Evolutionary conservation across 2,329 filamentous ascomycete genomes (phyloP), one percentile per base, ranked within the genome.

Genomic region (Clonostachys rhizophaga): DNA sequence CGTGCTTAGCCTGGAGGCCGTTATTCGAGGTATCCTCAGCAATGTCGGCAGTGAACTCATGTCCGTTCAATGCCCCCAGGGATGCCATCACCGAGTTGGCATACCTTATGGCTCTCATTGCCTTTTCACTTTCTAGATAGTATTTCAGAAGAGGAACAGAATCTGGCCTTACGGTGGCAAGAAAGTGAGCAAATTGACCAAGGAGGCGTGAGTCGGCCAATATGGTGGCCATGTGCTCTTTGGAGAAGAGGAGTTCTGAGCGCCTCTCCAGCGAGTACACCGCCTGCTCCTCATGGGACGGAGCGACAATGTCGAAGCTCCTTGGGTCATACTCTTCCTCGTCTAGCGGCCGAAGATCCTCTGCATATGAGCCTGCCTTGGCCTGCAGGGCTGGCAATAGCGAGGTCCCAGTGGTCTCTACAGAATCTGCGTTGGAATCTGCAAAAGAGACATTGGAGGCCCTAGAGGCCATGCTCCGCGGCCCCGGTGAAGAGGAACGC

Each of bases 61-160:
- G 67, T 0, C 72, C 77, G 5, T 72, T 63, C 13, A 87, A 74
- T 0, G 74, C 72, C 30, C 79, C 72, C 9, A 88, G 68, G 10
- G 40, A 34, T 8, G 34, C 47, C 20, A 53, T 42, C 20, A 57
- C 50, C 0, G 84, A 78, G 60, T 91, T 89, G 36, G 84, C 79
- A 56, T 90, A 90, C 36, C 75, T 72, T 50, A 91, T 82, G 3
- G 87, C 85, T 52, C 81, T 79, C 8, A 89, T 63, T 1, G 86
- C 86, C 59, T 91, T 91, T 47, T 83, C 63, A 0, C 84, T 78
- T 55, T 89, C 83, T 5, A 90, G 71, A 51, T 89, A 89, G 67
- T 89, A 88, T 18, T 83, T 78, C 12, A 91, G 67, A 6, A 87
- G 66, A 0, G 84, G 78, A 3, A 88, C 71, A 1, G 86, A 89